Evolutionary conservation across 2,329 filamentous ascomycete genomes (phyloP), one percentile per base, ranked within the genome.

Genomic region (Periconia sp.): DNA sequence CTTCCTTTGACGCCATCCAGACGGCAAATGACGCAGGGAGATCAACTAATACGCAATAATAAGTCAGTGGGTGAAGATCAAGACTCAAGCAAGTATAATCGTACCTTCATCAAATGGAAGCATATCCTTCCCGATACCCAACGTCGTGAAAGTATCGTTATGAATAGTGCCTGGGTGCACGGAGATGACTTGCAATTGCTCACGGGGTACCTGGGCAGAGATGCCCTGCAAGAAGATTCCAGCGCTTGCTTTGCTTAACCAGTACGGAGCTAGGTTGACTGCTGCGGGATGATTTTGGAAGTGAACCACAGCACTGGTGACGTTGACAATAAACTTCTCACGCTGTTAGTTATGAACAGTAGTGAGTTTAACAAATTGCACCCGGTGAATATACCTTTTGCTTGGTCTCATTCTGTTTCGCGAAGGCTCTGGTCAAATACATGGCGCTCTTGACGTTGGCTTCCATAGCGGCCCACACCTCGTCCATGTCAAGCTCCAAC

Each of bases 1-100:
- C 74, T 58, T 79, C 74, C 2, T 67, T 55, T 15, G 65, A 70
- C 1, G 72, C 65, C 5, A 75, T 56, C 76, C 76, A 79, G 2
- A 78, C 65, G 11, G 60, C 58, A 52, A 71, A 70, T 44, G 61
- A 41, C 5, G 58, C 65, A 17, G 68, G 57, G 18, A 70, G 53
- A 53, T 53, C 31, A 6, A 33, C 50, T 53, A 15, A 6, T 37
- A 5, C 33, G 33, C 11, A 37, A 37, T n/a, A 45, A 30, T 14
- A 3, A 20, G 23, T 19, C 18, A 45, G 23, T n/a, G 7, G 10
- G 15, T 27, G 23, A 15, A 17, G n/a, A 45, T 14, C 11, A n/a
- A 37, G 10, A 37, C 45, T 47, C 13, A 47, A n/a, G 18, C 14
- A 30, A 27, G n/a, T 37, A 18, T 30, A 11, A 1, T 42, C 49